Conservation (phyloP, 1,284 basidiomycete genomes). For the Cryptococcus neoformans region DNA sequence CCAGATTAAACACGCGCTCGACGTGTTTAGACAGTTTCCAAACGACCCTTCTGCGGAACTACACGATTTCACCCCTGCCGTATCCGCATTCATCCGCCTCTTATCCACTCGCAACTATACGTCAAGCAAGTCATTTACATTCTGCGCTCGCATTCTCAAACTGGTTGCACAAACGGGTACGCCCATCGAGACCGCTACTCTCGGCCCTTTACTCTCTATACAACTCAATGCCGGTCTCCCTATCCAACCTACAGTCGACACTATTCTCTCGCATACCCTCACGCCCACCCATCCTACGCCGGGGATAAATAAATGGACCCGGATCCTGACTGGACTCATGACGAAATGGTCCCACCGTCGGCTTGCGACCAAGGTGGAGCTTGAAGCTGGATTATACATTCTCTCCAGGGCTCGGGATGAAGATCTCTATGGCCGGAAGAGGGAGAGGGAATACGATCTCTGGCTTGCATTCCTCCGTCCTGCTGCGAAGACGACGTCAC, state of each 20-base stretch:
- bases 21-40: conserved; percentile 3
- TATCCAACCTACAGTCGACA: conserved; percentile 6
- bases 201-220: conserved; percentile 15
- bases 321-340: conserved; percentile 9
- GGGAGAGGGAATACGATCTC: conserved; percentile 3
- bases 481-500: background rate
- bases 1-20: conserved; percentile 3
- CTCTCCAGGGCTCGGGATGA: conserved; percentile 2
- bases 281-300: background rate
- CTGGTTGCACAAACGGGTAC: conserved; percentile 1
- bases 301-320: conserved; percentile 11
- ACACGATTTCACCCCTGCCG: conserved; percentile 1
- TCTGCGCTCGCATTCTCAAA: background rate
- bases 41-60: background rate
- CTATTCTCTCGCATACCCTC: conserved; percentile 8
- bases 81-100: conserved; percentile 6
- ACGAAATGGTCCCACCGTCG: conserved; percentile 6
- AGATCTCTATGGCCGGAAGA: conserved; percentile 7
- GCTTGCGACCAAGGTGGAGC: background rate
- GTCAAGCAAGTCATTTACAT: background rate
- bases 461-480: conserved; percentile 13
- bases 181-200: background rate
- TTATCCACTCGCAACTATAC: background rate
- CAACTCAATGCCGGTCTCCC: conserved; percentile 9
- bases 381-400: conserved; percentile 10